Conservation (phyloP, 2,329 filamentous ascomycete genomes). For the Lachnum nothofagi region DNA sequence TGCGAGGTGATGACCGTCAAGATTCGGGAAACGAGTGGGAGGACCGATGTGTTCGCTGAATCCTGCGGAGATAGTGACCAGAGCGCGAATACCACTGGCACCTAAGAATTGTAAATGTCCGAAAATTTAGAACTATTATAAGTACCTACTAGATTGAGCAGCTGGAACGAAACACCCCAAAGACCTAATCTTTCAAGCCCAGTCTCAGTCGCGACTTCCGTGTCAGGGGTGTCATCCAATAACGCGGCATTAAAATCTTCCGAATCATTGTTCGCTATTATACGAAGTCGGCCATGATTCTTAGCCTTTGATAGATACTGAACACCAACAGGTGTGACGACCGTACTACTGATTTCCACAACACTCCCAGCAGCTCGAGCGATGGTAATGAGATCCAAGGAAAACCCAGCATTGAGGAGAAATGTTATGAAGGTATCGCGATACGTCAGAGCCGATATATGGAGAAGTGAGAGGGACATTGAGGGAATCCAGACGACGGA, state of each 20-base stretch:
- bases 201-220: conserved; percentile 24
- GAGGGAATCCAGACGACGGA: conserved; percentile 42
- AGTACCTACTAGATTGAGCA: conserved; percentile 36
- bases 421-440: conserved; percentile 52
- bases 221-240: conserved; percentile 13
- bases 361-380: conserved; percentile 43
- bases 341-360: conserved; percentile 50
- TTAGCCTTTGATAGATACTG: conserved; percentile 31
- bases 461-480: conserved; percentile 45
- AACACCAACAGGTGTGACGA: conserved; percentile 47
- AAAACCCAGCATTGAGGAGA: conserved; percentile 46
- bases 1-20: conserved; percentile 14
- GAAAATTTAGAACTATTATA: not conserved
- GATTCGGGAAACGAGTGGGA: conserved; percentile 9
- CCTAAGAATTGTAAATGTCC: conserved; percentile 16
- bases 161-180: conserved; percentile 40
- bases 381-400: conserved; percentile 42
- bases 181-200: conserved; percentile 38
- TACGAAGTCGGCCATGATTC: conserved; percentile 28
- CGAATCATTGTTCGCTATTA: conserved; percentile 20
- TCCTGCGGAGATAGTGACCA: conserved; percentile 28
- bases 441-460: conserved; percentile 52
- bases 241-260: conserved; percentile 18
- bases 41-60: conserved; percentile 16
- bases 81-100: conserved; percentile 35